phyloP scores from a whole-genome alignment of 1,284 basidiomycete species.

The Abortiporus biennis region DNA sequence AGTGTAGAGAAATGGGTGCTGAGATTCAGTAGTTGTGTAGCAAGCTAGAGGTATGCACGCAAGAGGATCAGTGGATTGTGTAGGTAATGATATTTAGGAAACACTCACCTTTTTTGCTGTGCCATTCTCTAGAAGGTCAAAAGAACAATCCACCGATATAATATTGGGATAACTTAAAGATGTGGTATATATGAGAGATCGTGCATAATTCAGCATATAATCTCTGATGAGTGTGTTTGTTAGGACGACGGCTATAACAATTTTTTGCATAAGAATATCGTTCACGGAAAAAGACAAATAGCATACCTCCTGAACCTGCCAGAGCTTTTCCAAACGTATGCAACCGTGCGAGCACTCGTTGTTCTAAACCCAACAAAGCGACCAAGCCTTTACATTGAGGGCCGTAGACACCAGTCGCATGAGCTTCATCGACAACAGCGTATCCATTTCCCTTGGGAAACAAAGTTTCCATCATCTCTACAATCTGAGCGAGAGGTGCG shows the following conservation, averaged over 20 bases:
- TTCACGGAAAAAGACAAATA: neutral
- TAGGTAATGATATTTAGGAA: slow-evolving; percentile 14
- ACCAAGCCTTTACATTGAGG: slow-evolving; percentile 73
- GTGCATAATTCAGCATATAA: slow-evolving; percentile 91
- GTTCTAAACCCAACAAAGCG: slow-evolving; percentile 54
- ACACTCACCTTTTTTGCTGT: slow-evolving; percentile 53
- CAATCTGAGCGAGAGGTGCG: slow-evolving; percentile 67
- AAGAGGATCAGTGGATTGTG: neutral
- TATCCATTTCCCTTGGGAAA: slow-evolving; percentile 61
- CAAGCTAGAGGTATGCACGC: slow-evolving; percentile 32
- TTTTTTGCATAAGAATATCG: neutral
- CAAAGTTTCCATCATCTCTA: slow-evolving; percentile 48
- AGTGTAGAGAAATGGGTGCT: slow-evolving; percentile 31
- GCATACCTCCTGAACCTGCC: slow-evolving; percentile 73
- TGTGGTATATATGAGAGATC: slow-evolving; percentile 88
- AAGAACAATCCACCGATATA: slow-evolving; percentile 68
- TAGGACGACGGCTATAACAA: slow-evolving; percentile 66
- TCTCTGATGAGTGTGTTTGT: slow-evolving; percentile 68
- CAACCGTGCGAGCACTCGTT: slow-evolving; percentile 54
- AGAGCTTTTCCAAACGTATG: slow-evolving; percentile 71
- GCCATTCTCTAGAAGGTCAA: slow-evolving; percentile 71
- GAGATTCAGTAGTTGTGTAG: slow-evolving; percentile 33
- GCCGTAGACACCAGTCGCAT: slow-evolving; percentile 80
- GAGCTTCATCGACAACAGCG: slow-evolving; percentile 86
- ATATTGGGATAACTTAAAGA: slow-evolving; percentile 73